phyloP scores from a whole-genome alignment of 352 stramenopile genomes.

The Pythium diclinum region DNA sequence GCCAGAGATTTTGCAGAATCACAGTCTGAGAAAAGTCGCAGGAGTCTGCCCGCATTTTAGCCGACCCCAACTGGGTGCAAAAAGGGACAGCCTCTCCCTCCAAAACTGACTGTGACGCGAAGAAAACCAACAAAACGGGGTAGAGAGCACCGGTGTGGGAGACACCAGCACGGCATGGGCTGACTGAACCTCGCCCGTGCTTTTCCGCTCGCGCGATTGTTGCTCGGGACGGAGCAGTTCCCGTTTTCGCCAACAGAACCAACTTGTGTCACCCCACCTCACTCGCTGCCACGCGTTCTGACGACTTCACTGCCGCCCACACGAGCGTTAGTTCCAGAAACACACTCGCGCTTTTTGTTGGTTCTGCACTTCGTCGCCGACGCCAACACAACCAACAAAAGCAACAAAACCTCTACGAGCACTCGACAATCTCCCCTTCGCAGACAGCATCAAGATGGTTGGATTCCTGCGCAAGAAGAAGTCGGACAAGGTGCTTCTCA shows the following conservation, averaged over 20 bases:
- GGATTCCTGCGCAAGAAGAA: slow-evolving; percentile 87
- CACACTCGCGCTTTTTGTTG: slow-evolving; percentile 5
- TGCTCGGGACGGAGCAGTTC: slow-evolving; percentile 5
- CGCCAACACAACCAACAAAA: slow-evolving; percentile 5
- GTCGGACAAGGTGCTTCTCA: slow-evolving; percentile 65
- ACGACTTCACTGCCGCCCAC: neutral
- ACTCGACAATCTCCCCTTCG: slow-evolving; percentile 22
- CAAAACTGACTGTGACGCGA: neutral
- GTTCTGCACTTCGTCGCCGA: neutral
- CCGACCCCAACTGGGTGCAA: slow-evolving; percentile 3
- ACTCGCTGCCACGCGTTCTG: slow-evolving; percentile 6
- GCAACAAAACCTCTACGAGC: neutral
- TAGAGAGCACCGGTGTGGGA: slow-evolving; percentile 7
- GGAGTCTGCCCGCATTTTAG: slow-evolving; percentile 7
- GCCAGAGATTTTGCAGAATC: neutral
- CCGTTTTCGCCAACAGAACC: slow-evolving; percentile 3
- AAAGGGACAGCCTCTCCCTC: slow-evolving; percentile 3
- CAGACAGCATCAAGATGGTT: slow-evolving; percentile 43
- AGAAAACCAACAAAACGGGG: slow-evolving; percentile 9
- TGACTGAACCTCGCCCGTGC: slow-evolving; percentile 19
- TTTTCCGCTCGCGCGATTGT: slow-evolving; percentile 4
- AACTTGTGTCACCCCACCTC: slow-evolving; percentile 3
- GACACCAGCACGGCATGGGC: neutral
- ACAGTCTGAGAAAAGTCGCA: slow-evolving; percentile 2
- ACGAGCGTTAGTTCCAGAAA: neutral